These are phyloP conservation scores for Sequoiadendron giganteum DNA, from an alignment of 75 land plant species.

Conservation along the genomic window DNA sequence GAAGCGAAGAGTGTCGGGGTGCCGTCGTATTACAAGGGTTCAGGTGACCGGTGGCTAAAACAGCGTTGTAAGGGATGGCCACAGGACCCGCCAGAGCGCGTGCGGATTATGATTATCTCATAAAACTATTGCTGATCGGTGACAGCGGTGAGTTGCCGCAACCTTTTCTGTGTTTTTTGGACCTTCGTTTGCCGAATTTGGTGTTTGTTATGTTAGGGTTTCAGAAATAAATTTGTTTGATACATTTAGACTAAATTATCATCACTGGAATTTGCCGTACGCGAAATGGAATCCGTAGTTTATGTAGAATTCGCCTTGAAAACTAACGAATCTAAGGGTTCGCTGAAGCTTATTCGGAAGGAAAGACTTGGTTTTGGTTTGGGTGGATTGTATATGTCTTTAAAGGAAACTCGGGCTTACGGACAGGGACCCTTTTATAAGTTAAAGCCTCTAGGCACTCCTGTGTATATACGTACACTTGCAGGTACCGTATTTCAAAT, in stretches of 20 bases:
- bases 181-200: background rate
- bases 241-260: background rate
- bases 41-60: background rate
- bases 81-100: slow-evolving; percentile 43
- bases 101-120: slow-evolving; percentile 65
- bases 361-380: background rate
- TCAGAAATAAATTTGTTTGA: background rate
- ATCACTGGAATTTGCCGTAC: background rate
- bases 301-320: background rate
- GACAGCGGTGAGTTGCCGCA: slow-evolving; percentile 45
- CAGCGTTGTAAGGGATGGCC: slow-evolving; percentile 15
- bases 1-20: background rate
- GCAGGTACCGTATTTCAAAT: background rate
- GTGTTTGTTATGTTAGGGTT: background rate
- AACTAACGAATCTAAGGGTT: background rate
- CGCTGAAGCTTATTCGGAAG: background rate
- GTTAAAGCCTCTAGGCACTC: too few relatives aligned
- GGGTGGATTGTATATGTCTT: background rate
- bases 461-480: background rate
- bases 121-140: slow-evolving; percentile 62
- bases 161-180: background rate
- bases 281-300: background rate
- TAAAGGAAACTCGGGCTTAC: background rate
- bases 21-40: background rate
- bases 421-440: background rate